phyloP scores from a whole-genome alignment of 345 rosid genomes.

The Dipteronia sinensis region DNA sequence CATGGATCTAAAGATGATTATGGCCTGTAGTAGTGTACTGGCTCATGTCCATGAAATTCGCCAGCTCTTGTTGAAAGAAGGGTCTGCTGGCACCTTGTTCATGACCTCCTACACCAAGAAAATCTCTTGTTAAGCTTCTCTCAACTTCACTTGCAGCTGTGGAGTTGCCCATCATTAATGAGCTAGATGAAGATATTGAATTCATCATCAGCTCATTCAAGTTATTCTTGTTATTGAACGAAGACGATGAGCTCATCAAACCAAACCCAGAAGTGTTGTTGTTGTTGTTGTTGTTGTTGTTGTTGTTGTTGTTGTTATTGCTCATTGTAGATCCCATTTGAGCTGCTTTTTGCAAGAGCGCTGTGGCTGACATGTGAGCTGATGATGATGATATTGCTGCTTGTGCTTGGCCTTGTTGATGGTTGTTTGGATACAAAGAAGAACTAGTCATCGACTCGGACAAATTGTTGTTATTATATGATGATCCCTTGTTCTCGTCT shows the following conservation, averaged over 20 bases:
- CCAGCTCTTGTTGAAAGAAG: slow-evolving; percentile 29
- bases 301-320: slow-evolving; percentile 14
- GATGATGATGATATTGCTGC: background rate
- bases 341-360: slow-evolving; percentile 82
- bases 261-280: slow-evolving; percentile 24
- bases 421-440: slow-evolving; percentile 31
- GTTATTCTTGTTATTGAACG: slow-evolving; percentile 22
- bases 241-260: slow-evolving; percentile 25
- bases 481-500: slow-evolving; percentile 30
- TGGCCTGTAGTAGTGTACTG: slow-evolving; percentile 20
- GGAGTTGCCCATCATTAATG: slow-evolving; percentile 7
- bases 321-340: slow-evolving; percentile 84
- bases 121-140: slow-evolving; percentile 43
- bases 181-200: slow-evolving; percentile 18
- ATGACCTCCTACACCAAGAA: slow-evolving; percentile 43
- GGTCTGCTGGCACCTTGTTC: slow-evolving; percentile 32
- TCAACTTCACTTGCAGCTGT: slow-evolving; percentile 22
- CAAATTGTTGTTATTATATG: slow-evolving; percentile 11
- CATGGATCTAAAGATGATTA: background rate
- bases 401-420: slow-evolving; percentile 15
- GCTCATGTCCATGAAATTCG: slow-evolving; percentile 25
- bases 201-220: slow-evolving; percentile 29
- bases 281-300: background rate
- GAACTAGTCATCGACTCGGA: slow-evolving; percentile 26
- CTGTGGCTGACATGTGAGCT: slow-evolving; percentile 76